Conservation (phyloP, 2,329 filamentous ascomycete genomes). For the Alternaria consortialis region DNA sequence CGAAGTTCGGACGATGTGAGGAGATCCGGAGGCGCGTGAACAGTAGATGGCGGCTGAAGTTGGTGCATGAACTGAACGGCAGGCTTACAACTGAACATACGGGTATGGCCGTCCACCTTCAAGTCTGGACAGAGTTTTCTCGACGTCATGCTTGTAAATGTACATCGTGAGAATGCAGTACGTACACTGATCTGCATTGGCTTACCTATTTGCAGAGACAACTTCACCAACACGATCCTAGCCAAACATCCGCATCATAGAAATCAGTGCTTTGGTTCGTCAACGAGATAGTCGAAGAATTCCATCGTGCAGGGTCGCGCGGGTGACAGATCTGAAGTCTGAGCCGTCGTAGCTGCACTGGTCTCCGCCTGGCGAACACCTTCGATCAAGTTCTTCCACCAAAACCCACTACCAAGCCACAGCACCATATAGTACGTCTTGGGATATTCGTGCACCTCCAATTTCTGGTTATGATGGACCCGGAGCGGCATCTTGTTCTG, state of each 20-base stretch:
- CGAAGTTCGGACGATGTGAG: slow-evolving; percentile 8
- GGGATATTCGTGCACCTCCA: background rate
- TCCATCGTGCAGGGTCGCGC: background rate
- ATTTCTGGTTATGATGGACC: background rate
- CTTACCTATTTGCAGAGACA: background rate
- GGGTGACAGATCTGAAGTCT: background rate
- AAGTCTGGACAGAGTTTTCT: background rate
- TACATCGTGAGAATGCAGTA: background rate
- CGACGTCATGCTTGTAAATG: background rate
- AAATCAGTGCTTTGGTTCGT: background rate
- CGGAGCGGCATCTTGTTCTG: background rate
- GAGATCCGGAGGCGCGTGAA: slow-evolving; percentile 18
- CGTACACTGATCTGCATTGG: background rate
- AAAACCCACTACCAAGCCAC: background rate
- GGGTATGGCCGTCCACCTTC: background rate
- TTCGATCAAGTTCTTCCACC: background rate
- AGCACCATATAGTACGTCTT: background rate
- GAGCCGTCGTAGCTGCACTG: background rate
- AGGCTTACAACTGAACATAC: background rate
- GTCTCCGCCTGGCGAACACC: background rate
- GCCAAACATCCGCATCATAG: background rate
- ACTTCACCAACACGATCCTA: background rate
- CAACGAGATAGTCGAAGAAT: background rate
- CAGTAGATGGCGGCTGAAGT: background rate
- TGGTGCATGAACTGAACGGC: background rate